phyloP scores from a whole-genome alignment of 805 yeast species.

The Saturnispora gosingensis region DNA sequence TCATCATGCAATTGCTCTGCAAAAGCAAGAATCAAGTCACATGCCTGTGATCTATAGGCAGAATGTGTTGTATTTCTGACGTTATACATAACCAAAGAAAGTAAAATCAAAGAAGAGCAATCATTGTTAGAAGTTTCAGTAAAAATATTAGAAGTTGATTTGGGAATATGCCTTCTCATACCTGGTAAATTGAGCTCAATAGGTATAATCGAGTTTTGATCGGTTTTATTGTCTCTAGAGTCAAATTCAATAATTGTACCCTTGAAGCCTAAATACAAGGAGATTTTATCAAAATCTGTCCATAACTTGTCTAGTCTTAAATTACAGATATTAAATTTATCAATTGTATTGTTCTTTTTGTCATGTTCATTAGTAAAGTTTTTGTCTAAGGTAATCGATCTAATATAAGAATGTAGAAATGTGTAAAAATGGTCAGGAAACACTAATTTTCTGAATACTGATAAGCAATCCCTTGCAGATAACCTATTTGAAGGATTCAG shows the following conservation, averaged over 20 bases:
- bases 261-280: constrained; percentile 32
- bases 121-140: constrained; percentile 22
- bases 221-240: constrained; percentile 7
- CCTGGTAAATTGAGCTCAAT: constrained; percentile 44
- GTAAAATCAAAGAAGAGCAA: constrained; percentile 46
- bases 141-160: constrained; percentile 26
- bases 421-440: constrained; percentile 66
- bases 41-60: constrained; percentile 52
- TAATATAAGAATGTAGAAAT: constrained; percentile 62
- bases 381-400: constrained; percentile 13
- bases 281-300: constrained; percentile 44
- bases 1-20: constrained; percentile 75
- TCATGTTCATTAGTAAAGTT: background rate
- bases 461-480: constrained; percentile 44
- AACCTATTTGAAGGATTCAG: constrained; percentile 54
- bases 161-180: constrained; percentile 38
- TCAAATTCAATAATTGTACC: constrained; percentile 15
- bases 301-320: constrained; percentile 52
- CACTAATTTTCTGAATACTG: constrained; percentile 36
- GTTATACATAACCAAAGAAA: constrained; percentile 50
- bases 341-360: background rate
- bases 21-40: constrained; percentile 67
- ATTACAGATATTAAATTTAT: constrained; percentile 36
- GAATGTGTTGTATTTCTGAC: constrained; percentile 54
- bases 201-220: constrained; percentile 25